Evolutionary conservation across 805 yeast species (phyloP), one percentile per base, ranked within the genome.

Genomic region (Metschnikowia rubicola): DNA sequence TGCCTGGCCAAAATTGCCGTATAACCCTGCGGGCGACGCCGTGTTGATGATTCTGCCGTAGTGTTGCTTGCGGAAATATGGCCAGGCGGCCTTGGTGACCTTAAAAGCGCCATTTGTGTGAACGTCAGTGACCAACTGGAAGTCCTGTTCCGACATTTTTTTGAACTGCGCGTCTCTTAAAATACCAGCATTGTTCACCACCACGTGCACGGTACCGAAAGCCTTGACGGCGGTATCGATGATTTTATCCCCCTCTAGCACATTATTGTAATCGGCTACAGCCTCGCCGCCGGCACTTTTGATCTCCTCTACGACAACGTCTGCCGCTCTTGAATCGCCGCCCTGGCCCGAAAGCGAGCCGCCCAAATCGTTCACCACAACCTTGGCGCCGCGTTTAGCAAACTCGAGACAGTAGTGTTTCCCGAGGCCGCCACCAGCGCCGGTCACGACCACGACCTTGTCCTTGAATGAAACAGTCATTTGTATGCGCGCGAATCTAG

Each of bases 381-480:
- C 97, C 59, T 85, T 84, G 51, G 97, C 99, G 32, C 98, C 98
- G 56, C 96, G 78, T 49, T 81, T 73, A 37, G 96, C 98, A 68
- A 78, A 92, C 57, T 86, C 89, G 30, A 89, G 70, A 5, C 97
- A 96, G 67, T 92, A 92, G 41, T 82, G 82, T 59, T 78, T 86
- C 21, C 99, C 99, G 38, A 92, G 78, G 15, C 98, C 99, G 57
- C 97, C 98, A 54, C 99, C 99, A 40, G 97, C 94, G 31, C 99
- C 99, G 41, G 97, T 92, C 64, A 92, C 83, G 48, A 92, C 82
- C 31, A 92, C 97, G 37, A 92, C 97, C 65, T 86, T 84, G 58
- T 83, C 89, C 60, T 88, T 85, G 61, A 84, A 88, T 33, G 73
- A 65, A 15, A 56, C 37, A 4, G 59, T 41, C 59, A 56, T 56